Base-by-base conservation (phyloP, 495 filamentous ascomycete species). In the Neurospora terricola region DNA sequence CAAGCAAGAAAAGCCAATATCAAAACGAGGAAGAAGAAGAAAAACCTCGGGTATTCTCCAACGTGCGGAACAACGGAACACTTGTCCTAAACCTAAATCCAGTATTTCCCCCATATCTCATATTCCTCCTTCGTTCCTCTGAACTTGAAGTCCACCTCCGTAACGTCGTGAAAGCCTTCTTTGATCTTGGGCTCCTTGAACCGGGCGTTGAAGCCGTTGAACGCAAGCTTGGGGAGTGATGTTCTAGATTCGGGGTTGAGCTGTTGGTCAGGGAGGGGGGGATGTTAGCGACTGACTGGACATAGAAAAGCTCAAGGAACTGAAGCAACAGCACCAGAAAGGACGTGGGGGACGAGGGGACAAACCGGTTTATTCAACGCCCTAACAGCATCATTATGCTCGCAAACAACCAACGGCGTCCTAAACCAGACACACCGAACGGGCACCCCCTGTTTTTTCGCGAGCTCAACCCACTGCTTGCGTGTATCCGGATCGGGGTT, bases 391-490 rank as follows among this genome's bases (percentile, higher is more conserved):
- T 96, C 92, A 78, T 99, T 98, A 81, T 99, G 96, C 79, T 92
- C 88, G 81, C 94, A 97, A 5, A 98, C 76, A 43, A 87, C 86
- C 11, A 88, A 77, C 2, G 89, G 81, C 18, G 93, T 89, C 69
- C 91, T 92, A 82, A 99, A 97, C 76, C 92, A 91, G 5, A 98
- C 82, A 77, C 95, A 96, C 37, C 96, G 91, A 72, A 97, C 92
- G 0, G 92, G 92, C 3, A 95, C 85, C 1, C 87, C 82, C 69
- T 90, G 81, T 70, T 91, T 90, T 70, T 83, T 86, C 18, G 93
- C 93, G 27, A 98, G 82, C 10, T 88, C 83, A 34, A 92, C 80
- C 94, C 94, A 98, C 72, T 91, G 83, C 12, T 85, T 84, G 76
- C 96, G 84, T 43, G 90, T 92, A 69, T 93, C 92, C 5, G 82